Base-by-base conservation (phyloP, 2,329 filamentous ascomycete species). In the Phoma sp. region DNA sequence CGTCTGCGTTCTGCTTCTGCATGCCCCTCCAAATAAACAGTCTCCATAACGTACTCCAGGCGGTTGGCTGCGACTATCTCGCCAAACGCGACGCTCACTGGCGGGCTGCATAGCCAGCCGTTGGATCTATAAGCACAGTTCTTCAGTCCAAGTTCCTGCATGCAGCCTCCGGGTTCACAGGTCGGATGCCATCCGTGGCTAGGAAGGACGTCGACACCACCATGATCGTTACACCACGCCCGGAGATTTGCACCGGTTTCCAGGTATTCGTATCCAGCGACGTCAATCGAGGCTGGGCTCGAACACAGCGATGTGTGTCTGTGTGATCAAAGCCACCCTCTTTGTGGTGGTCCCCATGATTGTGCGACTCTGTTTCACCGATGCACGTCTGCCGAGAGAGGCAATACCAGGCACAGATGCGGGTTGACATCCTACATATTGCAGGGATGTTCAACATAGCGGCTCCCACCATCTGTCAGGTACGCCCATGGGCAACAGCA, bases 341-440 rank as follows among this genome's bases (percentile, higher is more conserved):
- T 35, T 50, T 50, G 19, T 50, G 45, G 44, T 48, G 36, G 40
- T 32, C 19, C 40, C n/a, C 36, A 45, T 45, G 24, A 46, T 39
- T 35, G 55, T 55, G 49, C 53, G 54, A 60, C 48, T 57, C 51
- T 43, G 63, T 68, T 63, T 66, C 65, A 68, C 55, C 43, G 25
- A 43, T 57, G 57, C 62, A 61, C 46, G 44, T 49, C 46, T 50
- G 52, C 58, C 48, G 50, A 62, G 55, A 55, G 52, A 27, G 54
- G 51, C 43, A 57, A 61, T 54, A 50, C 59, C 51, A 56, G 49
- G 38, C 45, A 50, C 54, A 43, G 56, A 61, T 55, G 52, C 35
- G 29, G 27, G 22, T 45, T 45, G 45, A 55, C 45, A 55, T 36
- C 32, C n/a, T 41, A 38, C 46, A 32, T 19, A 9, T 43, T 15